phyloP scores from a whole-genome alignment of 768 basidiomycete species.

The Serendipita vermifera region DNA sequence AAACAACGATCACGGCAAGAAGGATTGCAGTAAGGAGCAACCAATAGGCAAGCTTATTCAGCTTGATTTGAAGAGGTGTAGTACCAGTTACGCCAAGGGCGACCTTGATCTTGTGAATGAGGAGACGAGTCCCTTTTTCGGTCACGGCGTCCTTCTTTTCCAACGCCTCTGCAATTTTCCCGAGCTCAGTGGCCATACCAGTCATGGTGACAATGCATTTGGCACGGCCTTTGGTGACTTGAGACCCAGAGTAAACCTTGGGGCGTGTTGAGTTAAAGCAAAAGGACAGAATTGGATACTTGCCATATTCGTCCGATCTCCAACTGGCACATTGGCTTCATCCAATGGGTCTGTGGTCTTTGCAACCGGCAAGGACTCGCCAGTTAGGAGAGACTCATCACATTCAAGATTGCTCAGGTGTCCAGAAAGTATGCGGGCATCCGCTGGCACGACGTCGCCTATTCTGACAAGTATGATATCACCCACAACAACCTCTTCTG shows the following conservation, averaged over 20 bases:
- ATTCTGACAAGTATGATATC: constrained; percentile 30
- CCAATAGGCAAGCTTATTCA: constrained; percentile 26
- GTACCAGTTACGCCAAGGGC: constrained; percentile 17
- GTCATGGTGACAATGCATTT: constrained; percentile 35
- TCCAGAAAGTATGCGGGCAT: constrained; percentile 33
- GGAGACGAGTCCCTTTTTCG: constrained; percentile 13
- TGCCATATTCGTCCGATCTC: constrained; percentile 33
- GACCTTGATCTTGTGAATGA: constrained; percentile 20
- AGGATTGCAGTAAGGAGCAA: constrained; percentile 23
- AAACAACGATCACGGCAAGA: constrained; percentile 22
- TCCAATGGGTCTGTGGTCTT: constrained; percentile 27
- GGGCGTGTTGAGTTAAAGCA: not conserved
- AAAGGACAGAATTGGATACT: constrained; percentile 16
- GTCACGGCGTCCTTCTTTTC: constrained; percentile 19
- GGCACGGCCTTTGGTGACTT: constrained; percentile 34
- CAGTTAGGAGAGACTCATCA: constrained; percentile 41
- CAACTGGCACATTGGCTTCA: constrained; percentile 26
- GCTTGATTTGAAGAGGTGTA: constrained; percentile 27
- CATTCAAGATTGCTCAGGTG: constrained; percentile 32
- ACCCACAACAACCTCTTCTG: constrained; percentile 32
- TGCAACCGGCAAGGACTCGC: constrained; percentile 38
- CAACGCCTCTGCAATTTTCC: constrained; percentile 25
- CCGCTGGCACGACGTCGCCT: constrained; percentile 35
- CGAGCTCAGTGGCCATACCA: constrained; percentile 42
- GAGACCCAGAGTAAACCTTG: not conserved